phyloP scores from a whole-genome alignment of 148 eudicot genomes.

The Arctostaphylos glauca region DNA sequence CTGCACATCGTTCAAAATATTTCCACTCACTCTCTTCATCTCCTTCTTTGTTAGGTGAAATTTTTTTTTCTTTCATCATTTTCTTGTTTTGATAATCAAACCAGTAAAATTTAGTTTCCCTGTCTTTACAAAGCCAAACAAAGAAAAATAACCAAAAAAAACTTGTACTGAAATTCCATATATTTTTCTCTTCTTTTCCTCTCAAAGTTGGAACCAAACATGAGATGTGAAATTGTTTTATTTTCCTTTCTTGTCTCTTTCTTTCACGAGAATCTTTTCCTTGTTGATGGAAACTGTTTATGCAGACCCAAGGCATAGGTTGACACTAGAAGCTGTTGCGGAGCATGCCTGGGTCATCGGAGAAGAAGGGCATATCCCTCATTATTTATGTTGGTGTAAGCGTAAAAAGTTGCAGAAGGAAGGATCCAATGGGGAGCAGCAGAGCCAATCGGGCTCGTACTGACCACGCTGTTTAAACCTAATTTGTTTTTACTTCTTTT shows the following conservation, averaged over 20 bases:
- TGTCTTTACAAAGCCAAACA: background rate
- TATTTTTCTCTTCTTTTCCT: background rate
- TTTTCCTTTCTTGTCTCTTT: background rate
- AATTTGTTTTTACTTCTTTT: background rate
- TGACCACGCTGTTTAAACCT: background rate
- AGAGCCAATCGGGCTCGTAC: background rate
- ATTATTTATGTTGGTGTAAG: conserved; percentile 79
- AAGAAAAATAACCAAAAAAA: background rate
- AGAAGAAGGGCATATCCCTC: conserved; percentile 69
- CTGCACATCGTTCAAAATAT: background rate
- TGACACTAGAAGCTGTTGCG: conserved; percentile 64
- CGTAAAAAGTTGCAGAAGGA: conserved; percentile 30
- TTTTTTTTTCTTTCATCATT: background rate
- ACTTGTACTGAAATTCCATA: background rate
- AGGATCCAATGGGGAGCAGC: conserved; percentile 20
- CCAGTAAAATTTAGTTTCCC: background rate
- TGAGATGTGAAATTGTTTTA: background rate
- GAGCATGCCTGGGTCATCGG: conserved; percentile 76
- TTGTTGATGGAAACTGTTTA: conserved; percentile 1
- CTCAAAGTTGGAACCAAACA: background rate
- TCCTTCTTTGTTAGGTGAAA: background rate
- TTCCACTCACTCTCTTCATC: background rate
- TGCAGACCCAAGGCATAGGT: conserved; percentile 66
- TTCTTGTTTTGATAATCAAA: background rate
- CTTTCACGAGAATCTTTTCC: background rate